A percentile compares a stretch with the other conserved stretches of the same genome.
These are phyloP conservation scores for Penicillium cataractarum DNA, from an alignment of 495 filamentous ascomycete genomes.

Conservation along the genomic window DNA sequence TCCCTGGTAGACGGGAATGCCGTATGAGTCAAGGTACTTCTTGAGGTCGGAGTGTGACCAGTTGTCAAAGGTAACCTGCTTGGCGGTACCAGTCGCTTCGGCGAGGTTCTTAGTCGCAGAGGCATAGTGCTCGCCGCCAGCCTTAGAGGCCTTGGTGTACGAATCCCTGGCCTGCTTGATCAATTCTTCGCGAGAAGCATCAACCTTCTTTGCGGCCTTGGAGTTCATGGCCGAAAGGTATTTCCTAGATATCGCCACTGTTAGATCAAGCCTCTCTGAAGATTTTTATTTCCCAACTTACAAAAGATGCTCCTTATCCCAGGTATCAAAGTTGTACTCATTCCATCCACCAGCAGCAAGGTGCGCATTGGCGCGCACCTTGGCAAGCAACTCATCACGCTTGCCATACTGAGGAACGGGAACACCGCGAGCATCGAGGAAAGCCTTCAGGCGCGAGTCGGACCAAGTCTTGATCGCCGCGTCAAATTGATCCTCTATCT, in stretches of 20 bases:
- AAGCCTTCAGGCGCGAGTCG: conserved; percentile 76
- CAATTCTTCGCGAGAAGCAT: conserved; percentile 72
- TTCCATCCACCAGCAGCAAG: conserved; percentile 72
- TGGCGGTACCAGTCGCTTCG: conserved; percentile 67
- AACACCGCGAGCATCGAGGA: conserved; percentile 53
- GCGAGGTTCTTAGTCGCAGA: conserved; percentile 75
- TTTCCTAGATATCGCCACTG: conserved; percentile 43
- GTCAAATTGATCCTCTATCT: conserved; percentile 70
- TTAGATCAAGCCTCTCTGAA: conserved; percentile 19
- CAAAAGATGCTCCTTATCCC: conserved; percentile 76
- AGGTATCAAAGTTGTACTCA: conserved; percentile 86
- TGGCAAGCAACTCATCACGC: conserved; percentile 77
- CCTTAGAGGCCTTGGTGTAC: conserved; percentile 70
- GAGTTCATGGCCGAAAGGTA: conserved; percentile 71
- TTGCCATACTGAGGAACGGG: conserved; percentile 78
- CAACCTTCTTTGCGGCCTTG: conserved; percentile 66
- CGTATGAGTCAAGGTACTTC: conserved; percentile 79
- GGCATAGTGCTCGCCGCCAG: conserved; percentile 69
- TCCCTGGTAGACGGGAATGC: conserved; percentile 72
- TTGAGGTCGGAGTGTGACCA: conserved; percentile 86
- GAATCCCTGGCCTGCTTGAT: conserved; percentile 69
- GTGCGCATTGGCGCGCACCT: conserved; percentile 72
- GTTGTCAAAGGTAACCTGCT: conserved; percentile 72
- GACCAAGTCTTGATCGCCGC: conserved; percentile 67
- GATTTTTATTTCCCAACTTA: conserved; percentile 30